Evolutionary conservation across 1,284 basidiomycete genomes (phyloP).

Genomic region (Boletus semigastroideus): DNA sequence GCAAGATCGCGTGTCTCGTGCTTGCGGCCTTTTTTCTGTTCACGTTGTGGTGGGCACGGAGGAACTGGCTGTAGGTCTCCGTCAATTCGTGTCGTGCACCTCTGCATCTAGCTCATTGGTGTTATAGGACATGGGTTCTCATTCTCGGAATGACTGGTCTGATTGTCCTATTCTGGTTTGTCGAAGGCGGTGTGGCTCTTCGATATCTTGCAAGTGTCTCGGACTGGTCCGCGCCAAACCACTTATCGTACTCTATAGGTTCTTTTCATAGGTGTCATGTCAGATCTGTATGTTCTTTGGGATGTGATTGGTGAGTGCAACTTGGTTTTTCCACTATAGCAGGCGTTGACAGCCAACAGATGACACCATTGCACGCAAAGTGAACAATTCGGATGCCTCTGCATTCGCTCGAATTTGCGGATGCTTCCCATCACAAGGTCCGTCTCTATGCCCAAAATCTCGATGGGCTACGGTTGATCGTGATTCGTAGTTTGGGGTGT

Average conservation of each 20-base stretch:
- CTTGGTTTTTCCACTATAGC: not conserved
- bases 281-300: constrained; percentile 84
- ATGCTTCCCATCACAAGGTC: constrained; percentile 71
- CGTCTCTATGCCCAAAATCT: constrained; percentile 5
- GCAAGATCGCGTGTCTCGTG: constrained; percentile 84
- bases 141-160: constrained; percentile 76
- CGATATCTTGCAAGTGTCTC: constrained; percentile 59
- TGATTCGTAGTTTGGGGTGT: constrained; percentile 73
- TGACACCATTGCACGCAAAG: constrained; percentile 88
- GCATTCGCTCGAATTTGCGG: constrained; percentile 89
- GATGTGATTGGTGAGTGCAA: constrained; percentile 71
- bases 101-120: not conserved
- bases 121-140: constrained; percentile 64
- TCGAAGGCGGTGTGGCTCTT: constrained; percentile 68
- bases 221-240: not conserved
- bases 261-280: constrained; percentile 95
- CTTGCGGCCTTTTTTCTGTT: constrained; percentile 88
- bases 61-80: constrained; percentile 68
- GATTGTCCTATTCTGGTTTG: constrained; percentile 84
- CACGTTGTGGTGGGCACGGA: constrained; percentile 89
- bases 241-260: constrained; percentile 48
- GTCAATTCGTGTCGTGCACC: not conserved
- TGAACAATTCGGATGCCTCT: constrained; percentile 90
- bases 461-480: not conserved
- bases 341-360: constrained; percentile 43